These are phyloP conservation scores for Cercospora sp. DNA, from an alignment of 2,329 filamentous ascomycete genomes.

Conservation along the genomic window DNA sequence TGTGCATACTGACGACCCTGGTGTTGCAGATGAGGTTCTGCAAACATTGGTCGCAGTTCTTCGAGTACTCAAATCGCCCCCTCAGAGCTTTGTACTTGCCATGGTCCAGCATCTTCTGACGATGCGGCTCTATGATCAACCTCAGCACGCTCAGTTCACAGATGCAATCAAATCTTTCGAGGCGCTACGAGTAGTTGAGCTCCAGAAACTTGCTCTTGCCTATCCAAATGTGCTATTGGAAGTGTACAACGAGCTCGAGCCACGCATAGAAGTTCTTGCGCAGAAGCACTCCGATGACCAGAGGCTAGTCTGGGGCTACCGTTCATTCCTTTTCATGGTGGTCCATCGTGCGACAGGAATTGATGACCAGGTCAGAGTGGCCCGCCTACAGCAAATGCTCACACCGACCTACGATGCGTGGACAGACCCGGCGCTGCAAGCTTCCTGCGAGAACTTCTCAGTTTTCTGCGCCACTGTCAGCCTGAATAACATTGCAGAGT, in stretches of 20 bases:
- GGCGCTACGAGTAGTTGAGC: conserved; percentile 77
- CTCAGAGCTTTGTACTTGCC: conserved; percentile 70
- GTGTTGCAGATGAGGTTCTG: conserved; percentile 36
- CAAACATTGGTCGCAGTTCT: conserved; percentile 36
- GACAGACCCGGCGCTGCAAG: conserved; percentile 68
- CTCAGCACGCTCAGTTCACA: conserved; percentile 71
- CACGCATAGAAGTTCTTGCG: conserved; percentile 77
- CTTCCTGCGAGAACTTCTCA: conserved; percentile 69
- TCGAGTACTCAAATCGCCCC: conserved; percentile 30
- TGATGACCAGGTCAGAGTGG: conserved; percentile 67
- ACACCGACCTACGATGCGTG: conserved; percentile 79
- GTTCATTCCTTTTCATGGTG: conserved; percentile 90
- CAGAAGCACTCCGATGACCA: conserved; percentile 72
- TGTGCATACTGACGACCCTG: conserved; percentile 63
- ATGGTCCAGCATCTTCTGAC: conserved; percentile 89
- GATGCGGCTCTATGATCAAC: conserved; percentile 72
- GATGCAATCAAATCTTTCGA: conserved; percentile 90
- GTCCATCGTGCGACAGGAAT: conserved; percentile 79
- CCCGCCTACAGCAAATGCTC: conserved; percentile 73
- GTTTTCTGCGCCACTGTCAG: conserved; percentile 79
- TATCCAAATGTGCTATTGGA: conserved; percentile 88
- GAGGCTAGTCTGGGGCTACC: conserved; percentile 80
- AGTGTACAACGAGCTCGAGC: conserved; percentile 81
- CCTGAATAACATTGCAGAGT: conserved; percentile 76
- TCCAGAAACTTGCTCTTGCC: conserved; percentile 83